A percentile compares a stretch with the other conserved stretches of the same genome.
Conservation (phyloP, 2,329 filamentous ascomycete genomes). For the Botrytis hyacinthi region DNA sequence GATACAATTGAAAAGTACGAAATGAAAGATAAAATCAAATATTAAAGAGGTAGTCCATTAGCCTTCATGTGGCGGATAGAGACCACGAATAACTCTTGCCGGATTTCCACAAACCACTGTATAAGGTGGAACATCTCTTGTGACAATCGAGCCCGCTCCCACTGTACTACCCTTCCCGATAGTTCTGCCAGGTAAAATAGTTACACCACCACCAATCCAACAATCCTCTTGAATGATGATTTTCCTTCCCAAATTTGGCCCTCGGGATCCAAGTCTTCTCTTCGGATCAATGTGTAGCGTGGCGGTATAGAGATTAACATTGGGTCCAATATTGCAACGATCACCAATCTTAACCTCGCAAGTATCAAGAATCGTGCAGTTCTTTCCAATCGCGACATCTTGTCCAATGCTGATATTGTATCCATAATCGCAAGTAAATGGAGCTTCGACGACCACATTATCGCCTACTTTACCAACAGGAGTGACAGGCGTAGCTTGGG, state of each 20-base stretch:
- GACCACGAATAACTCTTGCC: slow-evolving; percentile 36
- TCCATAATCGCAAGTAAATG: slow-evolving; percentile 91
- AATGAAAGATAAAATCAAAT: not conserved
- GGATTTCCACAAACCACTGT: slow-evolving; percentile 40
- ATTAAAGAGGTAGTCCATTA: not conserved
- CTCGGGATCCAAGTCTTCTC: slow-evolving; percentile 69
- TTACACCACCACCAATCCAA: slow-evolving; percentile 61
- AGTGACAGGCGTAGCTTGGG: slow-evolving; percentile 50
- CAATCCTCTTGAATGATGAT: slow-evolving; percentile 76
- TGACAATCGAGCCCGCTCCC: slow-evolving; percentile 54
- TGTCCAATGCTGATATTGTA: slow-evolving; percentile 91
- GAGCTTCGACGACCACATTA: slow-evolving; percentile 76
- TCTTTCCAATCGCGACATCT: slow-evolving; percentile 77
- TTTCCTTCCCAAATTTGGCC: slow-evolving; percentile 65
- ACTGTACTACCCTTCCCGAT: slow-evolving; percentile 54
- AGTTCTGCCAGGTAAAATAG: slow-evolving; percentile 55
- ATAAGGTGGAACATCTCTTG: slow-evolving; percentile 42
- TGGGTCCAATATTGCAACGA: slow-evolving; percentile 73
- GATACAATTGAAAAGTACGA: not conserved
- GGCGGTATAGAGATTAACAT: slow-evolving; percentile 81
- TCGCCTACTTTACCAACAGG: slow-evolving; percentile 66
- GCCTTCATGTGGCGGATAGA: slow-evolving; percentile 28
- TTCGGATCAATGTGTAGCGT: slow-evolving; percentile 71
- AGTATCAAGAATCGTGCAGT: slow-evolving; percentile 86
- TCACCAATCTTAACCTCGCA: slow-evolving; percentile 78